These are phyloP conservation scores for Cercospora beticola DNA, from an alignment of 2,329 filamentous ascomycete species.

Conservation along the genomic window DNA sequence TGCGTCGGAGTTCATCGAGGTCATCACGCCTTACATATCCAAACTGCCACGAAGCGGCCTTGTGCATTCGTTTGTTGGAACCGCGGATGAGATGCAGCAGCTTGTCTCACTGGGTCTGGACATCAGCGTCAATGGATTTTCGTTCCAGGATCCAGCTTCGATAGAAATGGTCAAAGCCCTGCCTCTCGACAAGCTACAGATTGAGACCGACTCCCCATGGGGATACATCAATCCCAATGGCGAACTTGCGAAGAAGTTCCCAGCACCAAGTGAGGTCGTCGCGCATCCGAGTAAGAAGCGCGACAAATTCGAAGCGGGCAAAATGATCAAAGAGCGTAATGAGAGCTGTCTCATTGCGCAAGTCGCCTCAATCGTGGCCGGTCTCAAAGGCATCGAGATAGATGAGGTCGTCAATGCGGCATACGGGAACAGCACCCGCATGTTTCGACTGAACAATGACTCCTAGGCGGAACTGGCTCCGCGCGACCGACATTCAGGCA, in stretches of 20 bases:
- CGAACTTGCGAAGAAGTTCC: conserved; percentile 46
- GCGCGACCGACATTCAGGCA: not conserved
- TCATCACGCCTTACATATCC: conserved; percentile 44
- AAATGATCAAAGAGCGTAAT: conserved; percentile 54
- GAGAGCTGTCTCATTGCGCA: conserved; percentile 52
- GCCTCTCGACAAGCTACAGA: conserved; percentile 45
- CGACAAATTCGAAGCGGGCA: conserved; percentile 49
- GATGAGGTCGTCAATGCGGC: conserved; percentile 47
- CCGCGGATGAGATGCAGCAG: conserved; percentile 42
- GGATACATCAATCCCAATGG: conserved; percentile 43
- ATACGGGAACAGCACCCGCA: conserved; percentile 40
- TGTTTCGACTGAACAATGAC: conserved; percentile 31
- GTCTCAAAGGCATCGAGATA: conserved; percentile 46
- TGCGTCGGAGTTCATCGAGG: conserved; percentile 46
- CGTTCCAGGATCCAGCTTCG: conserved; percentile 43
- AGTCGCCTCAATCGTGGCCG: conserved; percentile 52
- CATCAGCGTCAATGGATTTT: conserved; percentile 54
- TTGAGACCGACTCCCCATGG: conserved; percentile 54
- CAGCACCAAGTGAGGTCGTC: conserved; percentile 30
- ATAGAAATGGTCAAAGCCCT: conserved; percentile 46
- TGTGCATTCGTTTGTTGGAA: conserved; percentile 46
- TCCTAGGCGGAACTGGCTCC: not conserved
- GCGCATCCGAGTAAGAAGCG: conserved; percentile 46
- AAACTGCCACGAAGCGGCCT: conserved; percentile 41
- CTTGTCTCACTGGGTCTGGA: conserved; percentile 44